A percentile compares a stretch with the other conserved stretches of the same genome.
Evolutionary conservation across 345 rosid species (phyloP).

Genomic region (Psidium guajava): DNA sequence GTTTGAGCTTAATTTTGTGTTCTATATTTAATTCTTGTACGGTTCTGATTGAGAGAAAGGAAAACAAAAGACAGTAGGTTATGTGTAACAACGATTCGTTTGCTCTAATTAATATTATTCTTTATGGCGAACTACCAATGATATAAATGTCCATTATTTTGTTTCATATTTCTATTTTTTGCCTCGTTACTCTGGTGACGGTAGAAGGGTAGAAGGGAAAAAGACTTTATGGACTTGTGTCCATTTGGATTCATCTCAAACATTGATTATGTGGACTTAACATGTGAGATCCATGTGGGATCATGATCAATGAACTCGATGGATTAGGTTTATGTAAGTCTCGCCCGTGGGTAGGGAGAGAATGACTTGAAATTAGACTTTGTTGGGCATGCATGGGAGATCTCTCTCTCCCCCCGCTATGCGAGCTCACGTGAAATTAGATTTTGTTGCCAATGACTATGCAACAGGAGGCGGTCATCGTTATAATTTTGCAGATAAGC

Average conservation of each 20-base stretch:
- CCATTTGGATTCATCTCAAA: neutral
- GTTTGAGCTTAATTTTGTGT: neutral
- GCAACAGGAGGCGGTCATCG: neutral
- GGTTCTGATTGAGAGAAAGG: neutral
- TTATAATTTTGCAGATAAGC: neutral
- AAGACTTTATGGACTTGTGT: neutral
- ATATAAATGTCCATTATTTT: neutral
- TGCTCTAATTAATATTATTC: neutral
- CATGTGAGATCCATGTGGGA: neutral
- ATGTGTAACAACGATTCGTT: neutral
- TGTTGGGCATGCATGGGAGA: neutral
- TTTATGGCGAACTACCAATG: neutral
- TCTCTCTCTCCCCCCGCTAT: neutral
- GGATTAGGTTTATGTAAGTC: neutral
- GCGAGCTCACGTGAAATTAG: neutral
- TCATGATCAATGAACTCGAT: neutral
- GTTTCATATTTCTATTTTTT: neutral
- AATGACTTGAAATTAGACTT: no score
- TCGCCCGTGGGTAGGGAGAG: neutral
- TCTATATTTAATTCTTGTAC: neutral
- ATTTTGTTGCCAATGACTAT: neutral
- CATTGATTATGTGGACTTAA: neutral
- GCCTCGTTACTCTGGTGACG: neutral
- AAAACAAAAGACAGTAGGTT: neutral
- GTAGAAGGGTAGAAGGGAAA: neutral